Evolutionary conservation across 169 alveolate genomes (phyloP).

Genomic region (Eimeria maxima): DNA sequence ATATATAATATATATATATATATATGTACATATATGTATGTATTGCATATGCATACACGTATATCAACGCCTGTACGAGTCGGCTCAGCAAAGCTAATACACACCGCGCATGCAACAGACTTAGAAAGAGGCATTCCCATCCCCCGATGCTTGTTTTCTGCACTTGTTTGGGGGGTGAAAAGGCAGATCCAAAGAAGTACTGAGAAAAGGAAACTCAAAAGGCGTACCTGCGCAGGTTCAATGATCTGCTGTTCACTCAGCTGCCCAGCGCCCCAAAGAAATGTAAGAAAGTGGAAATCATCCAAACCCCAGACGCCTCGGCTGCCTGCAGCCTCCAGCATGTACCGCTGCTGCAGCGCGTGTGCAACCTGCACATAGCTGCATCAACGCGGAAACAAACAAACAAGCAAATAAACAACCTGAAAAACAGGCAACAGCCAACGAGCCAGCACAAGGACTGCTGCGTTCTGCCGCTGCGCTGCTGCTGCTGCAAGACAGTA

Average conservation of each 20-base stretch:
- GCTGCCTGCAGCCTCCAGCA: conserved; percentile 99
- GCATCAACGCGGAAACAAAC: neutral
- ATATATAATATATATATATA: neutral
- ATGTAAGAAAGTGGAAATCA: conserved; percentile 95
- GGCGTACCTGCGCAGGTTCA: conserved; percentile 66
- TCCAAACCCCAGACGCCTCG: conserved; percentile 99
- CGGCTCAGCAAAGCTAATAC: neutral
- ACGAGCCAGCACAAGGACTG: neutral
- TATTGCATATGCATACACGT: neutral
- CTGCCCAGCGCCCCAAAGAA: conserved; percentile 85
- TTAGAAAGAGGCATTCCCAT: neutral
- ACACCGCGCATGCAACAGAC: too few species aligned
- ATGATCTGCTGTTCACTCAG: conserved; percentile 73
- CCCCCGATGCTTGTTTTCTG: neutral
- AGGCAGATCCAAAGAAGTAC: neutral
- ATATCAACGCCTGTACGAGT: too few species aligned
- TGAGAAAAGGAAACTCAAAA: neutral
- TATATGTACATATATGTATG: neutral
- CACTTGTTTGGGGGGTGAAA: neutral
- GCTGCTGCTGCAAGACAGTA: neutral
- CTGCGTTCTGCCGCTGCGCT: neutral
- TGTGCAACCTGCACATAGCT: conserved; percentile 97
- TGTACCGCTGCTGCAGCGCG: conserved; percentile 95
- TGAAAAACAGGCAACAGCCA: neutral
- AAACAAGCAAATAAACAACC: neutral